phyloP scores from a whole-genome alignment of 257 asterid species.

The Fraxinus americana region DNA sequence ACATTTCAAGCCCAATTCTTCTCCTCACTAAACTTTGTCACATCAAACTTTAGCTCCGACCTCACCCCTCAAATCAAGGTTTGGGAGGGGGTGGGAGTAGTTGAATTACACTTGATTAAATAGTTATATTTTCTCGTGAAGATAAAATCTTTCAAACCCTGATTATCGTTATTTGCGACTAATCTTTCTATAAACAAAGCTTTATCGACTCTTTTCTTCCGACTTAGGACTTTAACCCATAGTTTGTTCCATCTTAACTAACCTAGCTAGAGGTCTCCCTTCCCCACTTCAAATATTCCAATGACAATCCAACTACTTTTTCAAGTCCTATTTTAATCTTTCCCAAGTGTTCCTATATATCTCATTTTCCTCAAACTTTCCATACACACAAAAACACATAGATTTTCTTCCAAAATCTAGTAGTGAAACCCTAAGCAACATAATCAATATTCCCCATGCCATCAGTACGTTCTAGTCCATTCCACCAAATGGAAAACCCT shows the following conservation, averaged over 20 bases:
- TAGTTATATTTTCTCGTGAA: no score
- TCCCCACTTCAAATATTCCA: conserved; percentile 30
- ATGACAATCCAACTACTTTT: conserved; percentile 22
- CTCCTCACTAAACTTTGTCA: no score
- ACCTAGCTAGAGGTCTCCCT: conserved; percentile 24
- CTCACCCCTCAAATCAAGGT: no score
- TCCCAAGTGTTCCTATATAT: not conserved
- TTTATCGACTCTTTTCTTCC: not conserved
- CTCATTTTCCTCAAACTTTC: not conserved
- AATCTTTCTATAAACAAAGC: no score
- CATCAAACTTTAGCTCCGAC: no score
- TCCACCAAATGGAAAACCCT: conserved; percentile 58
- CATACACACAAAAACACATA: not conserved
- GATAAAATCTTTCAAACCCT: no score
- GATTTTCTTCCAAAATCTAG: not conserved
- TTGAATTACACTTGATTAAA: no score
- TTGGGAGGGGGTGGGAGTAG: no score
- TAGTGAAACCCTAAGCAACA: conserved; percentile 14
- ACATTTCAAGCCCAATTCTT: no score
- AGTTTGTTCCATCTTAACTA: conserved; percentile 12
- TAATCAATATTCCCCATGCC: conserved; percentile 36
- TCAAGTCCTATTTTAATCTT: conserved; percentile 13
- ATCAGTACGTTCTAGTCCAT: conserved; percentile 44
- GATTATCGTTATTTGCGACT: not conserved
- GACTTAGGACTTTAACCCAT: conserved; percentile 4